Conservation (phyloP, 768 basidiomycete species). For the Termitomyces sp. region DNA sequence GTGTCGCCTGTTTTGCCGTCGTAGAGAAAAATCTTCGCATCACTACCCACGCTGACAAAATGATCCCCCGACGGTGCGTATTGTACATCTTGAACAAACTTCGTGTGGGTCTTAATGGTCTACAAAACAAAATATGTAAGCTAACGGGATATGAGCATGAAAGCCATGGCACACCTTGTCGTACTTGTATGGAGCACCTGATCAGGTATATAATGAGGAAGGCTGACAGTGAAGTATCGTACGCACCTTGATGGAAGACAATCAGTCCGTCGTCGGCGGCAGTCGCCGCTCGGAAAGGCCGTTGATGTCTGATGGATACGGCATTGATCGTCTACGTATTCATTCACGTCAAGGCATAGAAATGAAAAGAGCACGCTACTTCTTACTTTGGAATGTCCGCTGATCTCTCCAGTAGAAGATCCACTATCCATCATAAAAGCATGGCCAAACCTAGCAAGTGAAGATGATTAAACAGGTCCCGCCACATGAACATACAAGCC, state of each 20-base stretch:
- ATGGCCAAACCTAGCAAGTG: conserved; percentile 63
- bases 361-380: background rate
- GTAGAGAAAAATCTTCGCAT: conserved; percentile 83
- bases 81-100: conserved; percentile 88
- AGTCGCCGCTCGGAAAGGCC: conserved; percentile 89
- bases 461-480: background rate
- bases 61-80: conserved; percentile 77
- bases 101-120: conserved; percentile 85
- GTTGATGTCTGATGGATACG: conserved; percentile 79
- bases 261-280: conserved; percentile 81
- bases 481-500: background rate
- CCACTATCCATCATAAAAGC: conserved; percentile 84
- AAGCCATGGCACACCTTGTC: conserved; percentile 49
- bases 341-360: background rate
- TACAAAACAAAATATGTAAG: conserved; percentile 18
- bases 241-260: conserved; percentile 72
- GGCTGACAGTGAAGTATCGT: background rate
- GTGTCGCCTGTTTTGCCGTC: conserved; percentile 88
- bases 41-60: conserved; percentile 87
- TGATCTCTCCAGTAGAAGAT: conserved; percentile 81
- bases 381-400: conserved; percentile 80
- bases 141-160: background rate
- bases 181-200: conserved; percentile 85
- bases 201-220: background rate
- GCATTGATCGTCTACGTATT: conserved; percentile 69